Evolutionary conservation across 441 rosid genomes (phyloP), one percentile per base, ranked within the genome.

Genomic region (Breynia disticha): DNA sequence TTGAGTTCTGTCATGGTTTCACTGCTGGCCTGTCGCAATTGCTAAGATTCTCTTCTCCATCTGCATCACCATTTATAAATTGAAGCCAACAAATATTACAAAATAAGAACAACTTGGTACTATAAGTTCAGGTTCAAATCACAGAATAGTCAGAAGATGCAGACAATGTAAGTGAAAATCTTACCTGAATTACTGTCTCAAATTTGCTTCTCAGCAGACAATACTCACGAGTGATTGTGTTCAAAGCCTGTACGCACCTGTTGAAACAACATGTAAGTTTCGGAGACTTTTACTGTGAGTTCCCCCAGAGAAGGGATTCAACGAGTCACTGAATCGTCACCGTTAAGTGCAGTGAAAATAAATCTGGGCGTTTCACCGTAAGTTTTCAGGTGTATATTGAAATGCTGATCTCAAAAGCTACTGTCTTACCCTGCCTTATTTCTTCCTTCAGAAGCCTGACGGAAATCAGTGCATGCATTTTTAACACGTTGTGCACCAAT

Each of bases 401-500:
- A 28, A 28, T 28, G 35, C 35, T 28, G n/a, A n/a, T n/a, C n/a
- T n/a, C n/a, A n/a, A 28, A 28, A 28, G 5, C 35, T 28, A 28
- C 0, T 12, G 19, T 35, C 65, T 60, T 54, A 75, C 75, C 74
- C 59, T 52, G 32, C 66, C 19, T 46, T 67, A 52, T 50, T 56
- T 59, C 46, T 54, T 21, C 55, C 68, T 38, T 69, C 48, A 11
- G 72, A 61, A 52, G 73, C 80, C 21, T 64, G 66, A 11, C 58
- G 70, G 52, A 72, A 75, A 0, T 64, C 70, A 16, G 20, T 46
- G 42, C 72, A 67, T 35, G 75, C 72, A 41, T 58, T 18, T 50
- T 69, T 69, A 61, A 76, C 17, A 22, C 73, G 66, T 0, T 58
- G 50, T 15, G 80, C 80, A n/a, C 80, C 80, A 16, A 72, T 68